These are phyloP conservation scores for Globisporangium irregulare DNA, from an alignment of 352 stramenopile species.

Conservation along the genomic window DNA sequence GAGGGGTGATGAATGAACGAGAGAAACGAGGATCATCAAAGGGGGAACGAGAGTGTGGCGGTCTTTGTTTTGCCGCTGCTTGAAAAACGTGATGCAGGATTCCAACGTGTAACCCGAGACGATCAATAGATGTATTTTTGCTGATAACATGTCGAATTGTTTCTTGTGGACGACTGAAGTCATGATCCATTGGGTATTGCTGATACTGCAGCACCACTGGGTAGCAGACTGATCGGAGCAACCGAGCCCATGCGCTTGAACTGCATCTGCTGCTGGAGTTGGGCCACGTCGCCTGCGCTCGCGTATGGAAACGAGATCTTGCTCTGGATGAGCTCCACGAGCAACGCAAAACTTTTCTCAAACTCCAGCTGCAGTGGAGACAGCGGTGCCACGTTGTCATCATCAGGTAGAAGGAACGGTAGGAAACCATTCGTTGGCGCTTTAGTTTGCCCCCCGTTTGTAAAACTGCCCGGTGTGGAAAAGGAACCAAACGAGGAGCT, in stretches of 20 bases:
- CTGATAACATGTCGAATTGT: background rate
- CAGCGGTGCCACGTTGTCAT: slow-evolving; percentile 10
- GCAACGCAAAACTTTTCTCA: slow-evolving; percentile 54
- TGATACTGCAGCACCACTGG: background rate
- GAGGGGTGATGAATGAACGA: background rate
- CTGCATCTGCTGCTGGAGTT: slow-evolving; percentile 33
- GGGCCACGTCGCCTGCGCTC: slow-evolving; percentile 20
- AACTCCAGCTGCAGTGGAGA: slow-evolving; percentile 72
- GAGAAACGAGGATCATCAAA: background rate
- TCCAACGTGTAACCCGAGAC: background rate
- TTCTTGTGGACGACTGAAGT: background rate
- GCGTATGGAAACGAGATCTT: slow-evolving; percentile 35
- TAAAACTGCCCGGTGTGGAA: background rate
- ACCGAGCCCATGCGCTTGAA: slow-evolving; percentile 12
- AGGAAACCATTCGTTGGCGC: background rate
- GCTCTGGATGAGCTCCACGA: slow-evolving; percentile 40
- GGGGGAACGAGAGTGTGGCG: background rate
- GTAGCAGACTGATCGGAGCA: background rate
- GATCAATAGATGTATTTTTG: slow-evolving; percentile 19
- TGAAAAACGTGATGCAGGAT: background rate
- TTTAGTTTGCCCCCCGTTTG: background rate
- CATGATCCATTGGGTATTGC: background rate
- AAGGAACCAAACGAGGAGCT: background rate
- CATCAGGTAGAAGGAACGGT: background rate
- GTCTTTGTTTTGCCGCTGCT: background rate